Percentiles rank a stretch among this genome's conserved stretches.
phyloP scores from a whole-genome alignment of 495 filamentous ascomycete genomes.

The Pseudomonodictys pantanalensis region DNA sequence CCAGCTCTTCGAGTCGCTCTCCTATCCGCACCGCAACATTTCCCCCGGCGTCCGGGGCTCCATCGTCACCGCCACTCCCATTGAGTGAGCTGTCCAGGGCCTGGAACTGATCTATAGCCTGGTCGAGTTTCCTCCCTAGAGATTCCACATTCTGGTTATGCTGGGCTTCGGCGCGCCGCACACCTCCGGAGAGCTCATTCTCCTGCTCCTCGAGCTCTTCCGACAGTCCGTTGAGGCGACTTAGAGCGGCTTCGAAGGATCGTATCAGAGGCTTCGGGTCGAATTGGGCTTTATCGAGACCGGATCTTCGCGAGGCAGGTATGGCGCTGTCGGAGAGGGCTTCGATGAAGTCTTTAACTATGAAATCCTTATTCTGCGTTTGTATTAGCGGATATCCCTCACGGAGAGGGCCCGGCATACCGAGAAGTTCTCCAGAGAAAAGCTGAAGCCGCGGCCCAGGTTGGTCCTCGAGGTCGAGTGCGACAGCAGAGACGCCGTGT shows the following conservation, averaged over 20 bases:
- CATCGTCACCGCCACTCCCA: conserved; percentile 45
- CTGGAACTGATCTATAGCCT: conserved; percentile 87
- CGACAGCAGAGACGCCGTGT: conserved; percentile 33
- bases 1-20: conserved; percentile 86
- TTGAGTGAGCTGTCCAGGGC: conserved; percentile 78
- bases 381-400: background rate
- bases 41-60: conserved; percentile 62
- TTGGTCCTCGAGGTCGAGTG: conserved; percentile 21
- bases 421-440: conserved; percentile 86
- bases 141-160: conserved; percentile 85
- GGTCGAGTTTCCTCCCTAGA: conserved; percentile 80
- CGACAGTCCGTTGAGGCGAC: conserved; percentile 73
- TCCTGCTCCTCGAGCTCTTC: conserved; percentile 82
- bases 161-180: conserved; percentile 85
- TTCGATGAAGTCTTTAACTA: conserved; percentile 96
- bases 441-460: conserved; percentile 61
- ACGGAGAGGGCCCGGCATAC: conserved; percentile 7
- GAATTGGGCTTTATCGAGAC: conserved; percentile 59
- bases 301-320: conserved; percentile 71
- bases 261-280: conserved; percentile 97
- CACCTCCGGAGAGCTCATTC: conserved; percentile 83
- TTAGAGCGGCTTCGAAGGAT: conserved; percentile 85
- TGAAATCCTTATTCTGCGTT: conserved; percentile 72
- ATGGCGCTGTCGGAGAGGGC: conserved; percentile 80
- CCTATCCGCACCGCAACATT: conserved; percentile 93